Evolutionary conservation across 2,329 filamentous ascomycete genomes (phyloP), one percentile per base, ranked within the genome.

Genomic region (Trichoderma semiorbis): DNA sequence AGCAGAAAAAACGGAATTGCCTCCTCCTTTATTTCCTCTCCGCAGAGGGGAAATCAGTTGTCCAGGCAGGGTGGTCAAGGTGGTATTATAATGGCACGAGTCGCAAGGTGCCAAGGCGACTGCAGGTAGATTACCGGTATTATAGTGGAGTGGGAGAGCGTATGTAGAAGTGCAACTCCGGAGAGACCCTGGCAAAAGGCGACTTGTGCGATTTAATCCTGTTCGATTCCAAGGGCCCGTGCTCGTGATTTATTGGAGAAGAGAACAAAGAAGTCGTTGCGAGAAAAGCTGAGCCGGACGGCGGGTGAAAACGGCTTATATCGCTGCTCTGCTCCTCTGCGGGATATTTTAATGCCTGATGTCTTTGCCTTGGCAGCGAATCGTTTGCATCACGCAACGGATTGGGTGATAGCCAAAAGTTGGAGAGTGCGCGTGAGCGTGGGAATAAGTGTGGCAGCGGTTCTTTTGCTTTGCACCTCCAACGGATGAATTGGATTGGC

Each of bases 61-160:
- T 62, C 60, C 60, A 62, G 60, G 60, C 47, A 57, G 66, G 36
- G 66, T 69, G 36, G 66, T 50, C 47, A 57, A 55, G 36, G 66
- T 69, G 36, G 66, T 61, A 69, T 34, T 69, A 61, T 69, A 47
- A 69, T 69, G 66, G 66, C 66, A 69, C 66, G 66, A 69, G 66
- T 69, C 55, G 66, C 64, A 57, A 57, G 53, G 64, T 67, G 55
- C 64, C 64, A 58, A 67, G 50, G 60, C 36, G 24, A 34, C 7
- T 30, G 60, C 60, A 47, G 60, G 64, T 43, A 67, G 47, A 43
- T 39, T 58, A 18, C 66, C 55, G 66, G 66, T 32, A 61, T 47
- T 69, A 61, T 21, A 69, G 66, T 69, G 66, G 66, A 69, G 66
- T 47, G 66, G 43, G 53, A 60, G 10, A 43, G 65, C 55, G 53